Conservation (phyloP, 495 filamentous ascomycete species). For the Hyaloscypha variabilis region DNA sequence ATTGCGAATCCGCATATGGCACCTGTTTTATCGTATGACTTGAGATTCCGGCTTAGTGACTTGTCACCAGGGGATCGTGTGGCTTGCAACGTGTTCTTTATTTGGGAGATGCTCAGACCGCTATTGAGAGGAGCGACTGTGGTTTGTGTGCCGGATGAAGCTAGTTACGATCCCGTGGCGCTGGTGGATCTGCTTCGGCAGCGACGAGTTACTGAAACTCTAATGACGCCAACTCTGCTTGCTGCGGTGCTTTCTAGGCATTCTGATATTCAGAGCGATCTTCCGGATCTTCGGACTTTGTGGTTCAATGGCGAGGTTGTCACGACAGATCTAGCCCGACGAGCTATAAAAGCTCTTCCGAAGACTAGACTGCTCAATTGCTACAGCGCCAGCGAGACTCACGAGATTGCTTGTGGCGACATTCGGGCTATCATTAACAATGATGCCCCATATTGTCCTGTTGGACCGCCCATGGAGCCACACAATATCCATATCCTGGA, state of each 20-base stretch:
- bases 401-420: slow-evolving; percentile 73
- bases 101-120: slow-evolving; percentile 74
- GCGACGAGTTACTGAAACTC: slow-evolving; percentile 64
- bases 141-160: slow-evolving; percentile 66
- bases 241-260: slow-evolving; percentile 64
- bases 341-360: slow-evolving; percentile 61
- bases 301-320: slow-evolving; percentile 77
- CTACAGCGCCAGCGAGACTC: slow-evolving; percentile 73
- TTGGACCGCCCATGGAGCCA: slow-evolving; percentile 61
- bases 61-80: slow-evolving; percentile 65
- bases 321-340: slow-evolving; percentile 64
- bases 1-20: slow-evolving; percentile 70
- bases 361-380: slow-evolving; percentile 67
- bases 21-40: slow-evolving; percentile 64
- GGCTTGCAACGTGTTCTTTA: slow-evolving; percentile 75
- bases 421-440: slow-evolving; percentile 61
- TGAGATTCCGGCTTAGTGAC: slow-evolving; percentile 64
- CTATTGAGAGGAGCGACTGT: slow-evolving; percentile 70
- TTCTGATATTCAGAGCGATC: slow-evolving; percentile 53
- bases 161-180: slow-evolving; percentile 66
- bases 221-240: slow-evolving; percentile 74
- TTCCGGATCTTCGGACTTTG: slow-evolving; percentile 60
- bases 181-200: slow-evolving; percentile 64
- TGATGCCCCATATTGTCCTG: slow-evolving; percentile 54
- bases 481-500: slow-evolving; percentile 63